Evolutionary conservation across 176 grass and related monocot genomes (phyloP).

Genomic region (Carex cristatella): DNA sequence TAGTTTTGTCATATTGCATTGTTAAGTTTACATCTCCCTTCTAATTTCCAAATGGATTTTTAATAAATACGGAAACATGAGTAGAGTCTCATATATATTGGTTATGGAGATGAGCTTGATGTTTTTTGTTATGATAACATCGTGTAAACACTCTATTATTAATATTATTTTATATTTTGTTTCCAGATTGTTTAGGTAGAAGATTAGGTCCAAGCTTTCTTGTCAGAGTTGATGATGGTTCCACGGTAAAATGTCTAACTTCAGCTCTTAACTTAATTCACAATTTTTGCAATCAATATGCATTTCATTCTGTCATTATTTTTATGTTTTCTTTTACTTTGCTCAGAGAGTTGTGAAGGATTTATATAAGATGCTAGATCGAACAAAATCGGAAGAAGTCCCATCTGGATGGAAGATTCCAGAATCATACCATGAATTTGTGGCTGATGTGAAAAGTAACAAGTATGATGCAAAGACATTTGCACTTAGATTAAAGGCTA

Average conservation of each 20-base stretch:
- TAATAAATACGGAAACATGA: background rate
- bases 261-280: background rate
- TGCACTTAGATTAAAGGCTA: constrained; percentile 69
- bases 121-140: background rate
- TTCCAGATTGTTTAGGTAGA: constrained; percentile 94
- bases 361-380: constrained; percentile 70
- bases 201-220: constrained; percentile 75
- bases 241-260: constrained; percentile 46
- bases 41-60: background rate
- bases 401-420: constrained; percentile 60
- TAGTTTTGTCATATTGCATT: background rate
- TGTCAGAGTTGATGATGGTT: constrained; percentile 63
- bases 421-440: constrained; percentile 83
- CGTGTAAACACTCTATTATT: background rate
- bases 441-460: constrained; percentile 78
- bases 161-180: constrained; percentile 12
- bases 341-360: constrained; percentile 75
- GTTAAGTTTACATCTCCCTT: background rate
- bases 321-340: constrained; percentile 17
- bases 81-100: background rate
- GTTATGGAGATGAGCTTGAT: background rate
- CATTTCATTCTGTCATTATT: constrained; percentile 21
- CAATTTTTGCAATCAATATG: background rate
- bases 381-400: constrained; percentile 59
- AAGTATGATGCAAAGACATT: constrained; percentile 84